phyloP scores from a whole-genome alignment of 2,329 filamentous ascomycete species.

The Hirsutella rhossiliensis region DNA sequence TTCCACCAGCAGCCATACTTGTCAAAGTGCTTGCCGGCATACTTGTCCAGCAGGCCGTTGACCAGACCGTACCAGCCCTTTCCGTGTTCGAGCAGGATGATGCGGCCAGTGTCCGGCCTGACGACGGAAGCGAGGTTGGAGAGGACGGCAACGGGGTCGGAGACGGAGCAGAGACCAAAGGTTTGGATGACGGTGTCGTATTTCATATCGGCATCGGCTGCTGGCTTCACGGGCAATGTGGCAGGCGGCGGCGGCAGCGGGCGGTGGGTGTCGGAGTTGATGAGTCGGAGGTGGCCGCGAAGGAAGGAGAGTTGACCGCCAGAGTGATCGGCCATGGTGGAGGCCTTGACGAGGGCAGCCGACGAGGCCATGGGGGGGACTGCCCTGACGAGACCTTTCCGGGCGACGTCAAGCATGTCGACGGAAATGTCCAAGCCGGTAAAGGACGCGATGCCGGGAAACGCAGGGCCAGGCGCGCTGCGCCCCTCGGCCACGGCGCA shows the following conservation, averaged over 20 bases:
- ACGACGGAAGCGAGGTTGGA: slow-evolving; percentile 38
- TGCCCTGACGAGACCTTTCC: slow-evolving; percentile 34
- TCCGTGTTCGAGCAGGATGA: slow-evolving; percentile 52
- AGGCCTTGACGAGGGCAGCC: slow-evolving; percentile 18
- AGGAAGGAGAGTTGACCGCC: slow-evolving; percentile 27
- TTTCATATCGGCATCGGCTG: slow-evolving; percentile 10
- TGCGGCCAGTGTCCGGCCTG: slow-evolving; percentile 42
- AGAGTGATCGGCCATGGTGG: slow-evolving; percentile 19
- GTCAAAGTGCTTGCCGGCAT: slow-evolving; percentile 41
- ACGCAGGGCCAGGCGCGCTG: slow-evolving; percentile 4
- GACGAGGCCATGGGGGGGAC: slow-evolving; percentile 25
- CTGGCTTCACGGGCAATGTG: slow-evolving; percentile 17
- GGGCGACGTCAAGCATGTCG: slow-evolving; percentile 47
- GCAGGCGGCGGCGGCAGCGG: slow-evolving; percentile 26
- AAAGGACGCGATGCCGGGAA: slow-evolving; percentile 34
- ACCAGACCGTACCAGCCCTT: slow-evolving; percentile 41
- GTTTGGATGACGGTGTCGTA: slow-evolving; percentile 55
- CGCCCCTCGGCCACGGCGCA: slow-evolving; percentile 10
- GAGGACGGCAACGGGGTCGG: slow-evolving; percentile 41
- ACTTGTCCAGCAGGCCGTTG: slow-evolving; percentile 43
- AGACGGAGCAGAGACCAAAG: slow-evolving; percentile 52
- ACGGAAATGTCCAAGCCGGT: slow-evolving; percentile 50
- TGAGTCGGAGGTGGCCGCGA: slow-evolving; percentile 30
- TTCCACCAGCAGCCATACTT: slow-evolving; percentile 61
- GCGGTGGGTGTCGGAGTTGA: slow-evolving; percentile 35